A percentile compares a stretch with the other conserved stretches of the same genome.
These are phyloP conservation scores for Diaporthe longicolla DNA, from an alignment of 2,329 filamentous ascomycete species.

Conservation along the genomic window DNA sequence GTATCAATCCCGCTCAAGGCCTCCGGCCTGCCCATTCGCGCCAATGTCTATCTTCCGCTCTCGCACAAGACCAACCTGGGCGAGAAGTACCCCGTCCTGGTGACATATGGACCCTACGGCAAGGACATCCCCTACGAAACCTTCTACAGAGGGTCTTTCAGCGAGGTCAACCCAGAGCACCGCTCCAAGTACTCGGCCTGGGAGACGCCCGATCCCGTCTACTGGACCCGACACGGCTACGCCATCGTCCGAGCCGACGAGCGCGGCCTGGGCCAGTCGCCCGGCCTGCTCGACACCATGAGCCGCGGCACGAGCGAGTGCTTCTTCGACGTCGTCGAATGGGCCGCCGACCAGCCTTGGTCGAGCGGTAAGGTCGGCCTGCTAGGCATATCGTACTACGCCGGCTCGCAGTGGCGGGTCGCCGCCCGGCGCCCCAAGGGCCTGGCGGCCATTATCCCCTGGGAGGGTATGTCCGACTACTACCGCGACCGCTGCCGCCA, in stretches of 20 bases:
- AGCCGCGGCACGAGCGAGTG: constrained; percentile 61
- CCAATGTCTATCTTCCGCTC: constrained; percentile 50
- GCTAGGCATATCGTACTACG: constrained; percentile 64
- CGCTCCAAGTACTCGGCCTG: constrained; percentile 68
- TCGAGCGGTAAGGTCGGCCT: constrained; percentile 64
- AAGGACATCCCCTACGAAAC: constrained; percentile 77
- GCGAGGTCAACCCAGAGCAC: constrained; percentile 68
- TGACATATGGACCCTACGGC: constrained; percentile 81
- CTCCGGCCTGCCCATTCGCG: constrained; percentile 48
- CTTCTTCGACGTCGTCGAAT: constrained; percentile 65
- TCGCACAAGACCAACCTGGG: constrained; percentile 34
- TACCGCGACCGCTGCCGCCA: constrained; percentile 72
- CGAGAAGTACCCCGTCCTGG: constrained; percentile 68
- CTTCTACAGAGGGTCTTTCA: constrained; percentile 58
- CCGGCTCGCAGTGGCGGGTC: constrained; percentile 63
- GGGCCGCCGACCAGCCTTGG: constrained; percentile 63
- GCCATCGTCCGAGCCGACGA: constrained; percentile 69
- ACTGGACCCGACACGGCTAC: constrained; percentile 69
- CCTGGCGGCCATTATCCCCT: constrained; percentile 62
- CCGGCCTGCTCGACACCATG: constrained; percentile 64
- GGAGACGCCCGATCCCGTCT: constrained; percentile 71
- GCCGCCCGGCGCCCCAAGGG: constrained; percentile 62
- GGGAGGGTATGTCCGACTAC: constrained; percentile 69
- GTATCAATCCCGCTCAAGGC: constrained; percentile 48
- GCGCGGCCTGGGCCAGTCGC: constrained; percentile 62